Evolutionary conservation across 2,329 filamentous ascomycete species (phyloP).

Genomic region (Ascochyta viciae-villosae): DNA sequence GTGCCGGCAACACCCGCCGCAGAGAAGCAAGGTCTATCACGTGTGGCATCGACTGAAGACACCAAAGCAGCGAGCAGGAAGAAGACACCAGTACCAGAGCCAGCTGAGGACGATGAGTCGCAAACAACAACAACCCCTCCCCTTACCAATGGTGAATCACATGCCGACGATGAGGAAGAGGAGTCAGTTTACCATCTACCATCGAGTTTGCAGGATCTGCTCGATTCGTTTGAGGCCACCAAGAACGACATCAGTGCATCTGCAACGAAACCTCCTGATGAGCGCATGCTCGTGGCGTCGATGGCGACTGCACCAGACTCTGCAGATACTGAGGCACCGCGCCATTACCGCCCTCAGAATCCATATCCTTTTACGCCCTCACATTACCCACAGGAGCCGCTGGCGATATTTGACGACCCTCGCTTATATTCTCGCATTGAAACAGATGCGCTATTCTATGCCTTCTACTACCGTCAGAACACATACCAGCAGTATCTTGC

Average conservation of each 20-base stretch:
- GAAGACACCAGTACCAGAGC: constrained; percentile 41
- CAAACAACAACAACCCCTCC: constrained; percentile 46
- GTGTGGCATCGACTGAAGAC: constrained; percentile 41
- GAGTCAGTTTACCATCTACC: constrained; percentile 95
- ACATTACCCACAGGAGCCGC: constrained; percentile 91
- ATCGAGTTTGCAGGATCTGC: constrained; percentile 83
- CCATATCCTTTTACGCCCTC: constrained; percentile 76
- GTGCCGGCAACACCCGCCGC: constrained; percentile 56
- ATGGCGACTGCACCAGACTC: constrained; percentile 76
- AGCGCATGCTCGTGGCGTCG: constrained; percentile 78
- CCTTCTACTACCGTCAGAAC: constrained; percentile 98
- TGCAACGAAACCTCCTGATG: constrained; percentile 67
- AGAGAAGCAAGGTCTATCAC: constrained; percentile 52
- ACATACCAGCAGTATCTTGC: constrained; percentile 95
- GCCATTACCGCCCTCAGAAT: constrained; percentile 82
- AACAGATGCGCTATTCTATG: constrained; percentile 95
- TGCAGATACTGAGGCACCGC: constrained; percentile 80
- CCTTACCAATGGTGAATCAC: constrained; percentile 61
- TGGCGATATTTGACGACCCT: constrained; percentile 90
- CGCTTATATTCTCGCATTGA: constrained; percentile 88
- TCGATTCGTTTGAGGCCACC: constrained; percentile 87
- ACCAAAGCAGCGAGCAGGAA: constrained; percentile 35
- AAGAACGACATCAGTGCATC: constrained; percentile 71
- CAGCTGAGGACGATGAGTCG: constrained; percentile 43
- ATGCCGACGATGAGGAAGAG: constrained; percentile 63